A percentile compares a stretch with the other conserved stretches of the same genome.
phyloP scores from a whole-genome alignment of 164 flowering plant species.

The Vitis riparia region DNA sequence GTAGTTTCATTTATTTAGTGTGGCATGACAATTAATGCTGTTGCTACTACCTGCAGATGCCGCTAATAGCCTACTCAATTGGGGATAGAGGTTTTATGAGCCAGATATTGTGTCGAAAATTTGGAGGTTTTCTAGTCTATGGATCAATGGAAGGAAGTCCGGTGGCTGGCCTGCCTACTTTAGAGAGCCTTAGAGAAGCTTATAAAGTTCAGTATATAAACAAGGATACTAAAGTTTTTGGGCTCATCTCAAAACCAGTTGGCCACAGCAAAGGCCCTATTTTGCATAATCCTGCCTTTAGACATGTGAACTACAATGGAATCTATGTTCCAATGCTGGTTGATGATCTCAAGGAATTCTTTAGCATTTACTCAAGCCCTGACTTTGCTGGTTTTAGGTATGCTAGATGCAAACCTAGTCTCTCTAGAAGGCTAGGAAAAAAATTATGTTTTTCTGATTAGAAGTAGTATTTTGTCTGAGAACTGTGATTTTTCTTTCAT shows the following conservation, averaged over 20 bases:
- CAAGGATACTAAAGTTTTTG: slow-evolving; percentile 66
- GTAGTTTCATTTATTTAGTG: too few relatives aligned
- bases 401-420: background rate
- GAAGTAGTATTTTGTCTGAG: too few relatives aligned
- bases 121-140: slow-evolving; percentile 47
- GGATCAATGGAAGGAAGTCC: slow-evolving; percentile 37
- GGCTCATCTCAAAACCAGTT: slow-evolving; percentile 82
- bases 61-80: slow-evolving; percentile 43
- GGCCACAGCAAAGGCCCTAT: slow-evolving; percentile 79
- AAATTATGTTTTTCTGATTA: too few relatives aligned
- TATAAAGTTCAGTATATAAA: slow-evolving; percentile 27
- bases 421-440: too few relatives aligned
- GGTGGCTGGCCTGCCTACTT: slow-evolving; percentile 47
- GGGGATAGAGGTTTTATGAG: slow-evolving; percentile 61
- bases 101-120: slow-evolving; percentile 46
- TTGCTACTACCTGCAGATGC: slow-evolving; percentile 33
- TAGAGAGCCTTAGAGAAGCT: slow-evolving; percentile 35
- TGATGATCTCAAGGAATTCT: slow-evolving; percentile 55
- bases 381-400: slow-evolving; percentile 91
- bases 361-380: slow-evolving; percentile 49
- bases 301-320: slow-evolving; percentile 55
- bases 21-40: slow-evolving; percentile 28
- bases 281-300: slow-evolving; percentile 62
- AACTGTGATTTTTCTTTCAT: too few relatives aligned
- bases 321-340: slow-evolving; percentile 72